A percentile compares a stretch with the other conserved stretches of the same genome.
These are phyloP conservation scores for Butyriboletus loyo DNA, from an alignment of 768 basidiomycete species.

Conservation along the genomic window DNA sequence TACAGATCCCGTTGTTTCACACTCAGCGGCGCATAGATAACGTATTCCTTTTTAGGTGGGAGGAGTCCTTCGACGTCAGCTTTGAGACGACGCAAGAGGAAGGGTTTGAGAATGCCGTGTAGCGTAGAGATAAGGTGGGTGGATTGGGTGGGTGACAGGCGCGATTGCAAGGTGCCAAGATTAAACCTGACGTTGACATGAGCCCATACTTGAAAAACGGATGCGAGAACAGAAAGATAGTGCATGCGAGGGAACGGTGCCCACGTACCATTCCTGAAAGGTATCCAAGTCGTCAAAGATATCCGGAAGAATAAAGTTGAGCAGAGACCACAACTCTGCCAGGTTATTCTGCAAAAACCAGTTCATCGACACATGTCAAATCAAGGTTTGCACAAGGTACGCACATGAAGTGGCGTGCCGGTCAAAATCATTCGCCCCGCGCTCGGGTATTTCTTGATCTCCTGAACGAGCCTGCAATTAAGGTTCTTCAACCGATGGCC, in stretches of 20 bases:
- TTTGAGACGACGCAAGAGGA: slow-evolving; percentile 89
- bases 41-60: slow-evolving; percentile 93
- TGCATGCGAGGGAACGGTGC: background rate
- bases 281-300: slow-evolving; percentile 87
- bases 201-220: background rate
- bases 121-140: slow-evolving; percentile 71
- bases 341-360: slow-evolving; percentile 80
- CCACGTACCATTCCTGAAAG: slow-evolving; percentile 81
- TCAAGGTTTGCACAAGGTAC: slow-evolving; percentile 20
- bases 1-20: slow-evolving; percentile 82
- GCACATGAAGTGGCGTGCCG: slow-evolving; percentile 91
- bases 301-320: slow-evolving; percentile 94
- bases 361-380: background rate
- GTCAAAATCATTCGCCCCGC: slow-evolving; percentile 92
- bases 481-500: slow-evolving; percentile 95
- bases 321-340: slow-evolving; percentile 88
- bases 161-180: slow-evolving; percentile 58
- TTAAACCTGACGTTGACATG: slow-evolving; percentile 53
- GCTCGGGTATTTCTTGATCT: slow-evolving; percentile 82
- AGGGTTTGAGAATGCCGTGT: slow-evolving; percentile 92
- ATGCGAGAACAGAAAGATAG: background rate
- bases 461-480: slow-evolving; percentile 83
- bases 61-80: slow-evolving; percentile 76
- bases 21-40: slow-evolving; percentile 88
- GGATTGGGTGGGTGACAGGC: slow-evolving; percentile 56